Evolutionary conservation across 2,329 filamentous ascomycete genomes (phyloP), one percentile per base, ranked within the genome.

Genomic region (Kalaharituber pfeilii): DNA sequence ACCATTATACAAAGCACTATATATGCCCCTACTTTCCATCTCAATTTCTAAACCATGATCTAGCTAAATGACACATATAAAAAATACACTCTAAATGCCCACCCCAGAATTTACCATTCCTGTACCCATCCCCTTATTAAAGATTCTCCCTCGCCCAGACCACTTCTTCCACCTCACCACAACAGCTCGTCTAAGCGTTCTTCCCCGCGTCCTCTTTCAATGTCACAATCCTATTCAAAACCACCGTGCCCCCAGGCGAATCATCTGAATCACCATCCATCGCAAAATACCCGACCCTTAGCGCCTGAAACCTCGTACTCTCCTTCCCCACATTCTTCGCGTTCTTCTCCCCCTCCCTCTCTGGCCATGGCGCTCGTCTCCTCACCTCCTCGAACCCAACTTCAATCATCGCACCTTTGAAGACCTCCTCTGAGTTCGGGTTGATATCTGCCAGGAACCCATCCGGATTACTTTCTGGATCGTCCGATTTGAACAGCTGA

Each of bases 171-270:
- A 9, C 42, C 42, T 22, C 42, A 47, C 8, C 8, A 9, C 8
- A 47, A 11, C 9, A 11, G 20, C 29, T 24, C 6, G 5, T 25
- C 50, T 54, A 58, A 42, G 56, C 27, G 53, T 63, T 67, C 74
- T 87, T 87, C 54, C 79, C 79, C n/a, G 77, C 71, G 65, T 93
- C 86, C 69, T 94, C 88, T 72, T 94, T 94, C 65, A 95, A 69
- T 49, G 83, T 85, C 22, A 96, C 88, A 64, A 96, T 95, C 51
- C 86, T 77, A 71, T 96, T 96, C 27, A 96, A 71, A 49, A 96
- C 78, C 60, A 94, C 73, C 67, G 82, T 85, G n/a, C 86, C 84
- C n/a, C 24, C 42, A 39, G 33, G 33, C 15, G 13, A 11, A 28
- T 79, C 77, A 0, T 79, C 83, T 56, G 80, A 84, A 63, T 94